These are phyloP conservation scores for Fagopyrum tataricum DNA, from an alignment of 148 eudicot species.

Conservation along the genomic window DNA sequence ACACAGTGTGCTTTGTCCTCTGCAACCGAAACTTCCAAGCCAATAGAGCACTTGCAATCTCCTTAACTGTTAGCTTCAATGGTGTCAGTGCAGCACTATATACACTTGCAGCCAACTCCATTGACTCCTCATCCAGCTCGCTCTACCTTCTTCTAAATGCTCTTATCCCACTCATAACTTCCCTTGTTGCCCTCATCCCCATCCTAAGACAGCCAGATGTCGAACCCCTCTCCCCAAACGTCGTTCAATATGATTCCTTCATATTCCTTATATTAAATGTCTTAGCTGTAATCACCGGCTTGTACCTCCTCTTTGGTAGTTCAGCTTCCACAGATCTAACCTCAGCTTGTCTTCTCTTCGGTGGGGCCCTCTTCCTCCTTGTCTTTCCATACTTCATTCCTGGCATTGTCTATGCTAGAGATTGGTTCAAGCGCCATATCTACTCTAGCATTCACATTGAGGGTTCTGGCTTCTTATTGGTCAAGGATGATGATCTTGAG, in stretches of 20 bases:
- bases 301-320: conserved; percentile 63
- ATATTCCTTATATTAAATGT: conserved; percentile 54
- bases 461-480: conserved; percentile 51
- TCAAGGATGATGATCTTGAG: conserved; percentile 58
- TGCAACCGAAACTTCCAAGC: conserved; percentile 64
- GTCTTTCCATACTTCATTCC: conserved; percentile 57
- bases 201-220: conserved; percentile 58
- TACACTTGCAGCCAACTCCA: conserved; percentile 58
- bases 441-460: conserved; percentile 38
- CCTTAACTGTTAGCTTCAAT: conserved; percentile 77
- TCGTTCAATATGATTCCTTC: conserved; percentile 36
- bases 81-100: conserved; percentile 87
- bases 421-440: conserved; percentile 44
- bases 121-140: conserved; percentile 48
- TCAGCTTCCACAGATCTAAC: conserved; percentile 24
- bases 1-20: conserved; percentile 83
- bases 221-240: conserved; percentile 39
- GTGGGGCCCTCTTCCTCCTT: conserved; percentile 63
- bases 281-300: conserved; percentile 60
- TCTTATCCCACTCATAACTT: conserved; percentile 47
- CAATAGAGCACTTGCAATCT: conserved; percentile 59
- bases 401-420: conserved; percentile 51
- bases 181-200: conserved; percentile 47
- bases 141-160: conserved; percentile 77
- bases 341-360: conserved; percentile 37